Conservation (phyloP, 495 filamentous ascomycete genomes). For the Cryomyces minteri region DNA sequence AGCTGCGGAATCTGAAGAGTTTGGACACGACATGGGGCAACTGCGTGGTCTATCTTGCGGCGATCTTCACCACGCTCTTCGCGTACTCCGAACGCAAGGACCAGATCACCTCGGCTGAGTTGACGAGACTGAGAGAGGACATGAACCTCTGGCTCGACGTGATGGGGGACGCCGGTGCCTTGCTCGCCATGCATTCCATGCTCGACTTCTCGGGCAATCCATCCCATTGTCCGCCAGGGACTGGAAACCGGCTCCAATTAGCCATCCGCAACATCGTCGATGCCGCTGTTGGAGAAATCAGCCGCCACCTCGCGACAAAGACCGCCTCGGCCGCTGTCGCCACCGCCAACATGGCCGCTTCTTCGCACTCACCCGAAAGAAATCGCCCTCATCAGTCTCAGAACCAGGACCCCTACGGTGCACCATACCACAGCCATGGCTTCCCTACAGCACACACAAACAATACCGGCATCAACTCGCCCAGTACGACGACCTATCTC, state of each 20-base stretch:
- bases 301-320: conserved; percentile 11
- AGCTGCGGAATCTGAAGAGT: conserved; percentile 40
- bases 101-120: conserved; percentile 31
- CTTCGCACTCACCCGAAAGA: no score
- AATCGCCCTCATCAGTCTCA: no score
- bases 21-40: conserved; percentile 75
- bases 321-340: conserved; percentile 4
- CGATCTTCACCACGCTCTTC: conserved; percentile 54
- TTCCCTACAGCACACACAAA: no score
- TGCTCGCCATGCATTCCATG: conserved; percentile 33
- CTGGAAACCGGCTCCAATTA: conserved; percentile 18
- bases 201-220: not conserved
- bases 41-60: conserved; percentile 48
- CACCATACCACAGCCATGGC: no score
- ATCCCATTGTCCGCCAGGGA: conserved; percentile 15
- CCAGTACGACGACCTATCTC: not conserved
- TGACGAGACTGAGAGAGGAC: conserved; percentile 38
- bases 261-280: conserved; percentile 17
- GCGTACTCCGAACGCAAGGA: conserved; percentile 46
- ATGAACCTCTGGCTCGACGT: conserved; percentile 53
- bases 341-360: not conserved
- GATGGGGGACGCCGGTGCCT: conserved; percentile 40
- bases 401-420: no score
- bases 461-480: not conserved
- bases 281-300: conserved; percentile 10